phyloP scores from a whole-genome alignment of 2,329 filamentous ascomycete genomes.

The Ophiocordyceps polyrhachis-furcata region DNA sequence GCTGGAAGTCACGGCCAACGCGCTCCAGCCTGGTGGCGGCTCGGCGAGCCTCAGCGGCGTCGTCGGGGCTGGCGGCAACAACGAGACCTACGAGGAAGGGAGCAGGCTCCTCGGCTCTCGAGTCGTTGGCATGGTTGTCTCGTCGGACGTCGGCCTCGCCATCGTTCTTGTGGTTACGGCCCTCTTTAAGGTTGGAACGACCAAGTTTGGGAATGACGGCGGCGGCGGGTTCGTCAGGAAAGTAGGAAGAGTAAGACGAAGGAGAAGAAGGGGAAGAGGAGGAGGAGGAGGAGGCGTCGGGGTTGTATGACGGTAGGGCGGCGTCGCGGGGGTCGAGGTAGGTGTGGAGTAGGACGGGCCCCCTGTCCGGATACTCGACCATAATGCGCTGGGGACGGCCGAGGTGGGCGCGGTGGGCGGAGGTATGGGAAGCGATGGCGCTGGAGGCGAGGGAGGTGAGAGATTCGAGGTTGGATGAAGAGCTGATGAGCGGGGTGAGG shows the following conservation, averaged over 20 bases:
- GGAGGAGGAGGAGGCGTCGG: neutral
- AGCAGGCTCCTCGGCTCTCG: slow-evolving; percentile 14
- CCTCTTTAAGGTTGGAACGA: neutral
- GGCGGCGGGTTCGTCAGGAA: neutral
- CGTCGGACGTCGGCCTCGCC: neutral
- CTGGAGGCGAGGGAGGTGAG: slow-evolving; percentile 32
- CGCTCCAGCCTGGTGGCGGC: slow-evolving; percentile 34
- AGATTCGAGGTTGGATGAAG: slow-evolving; percentile 24
- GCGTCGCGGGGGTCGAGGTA: slow-evolving; percentile 23
- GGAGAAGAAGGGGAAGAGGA: neutral
- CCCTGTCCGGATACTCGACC: slow-evolving; percentile 31
- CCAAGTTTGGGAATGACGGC: too few species aligned
- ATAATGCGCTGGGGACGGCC: slow-evolving; percentile 37
- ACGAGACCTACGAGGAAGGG: slow-evolving; percentile 37
- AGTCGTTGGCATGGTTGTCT: slow-evolving; percentile 1
- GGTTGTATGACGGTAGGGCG: neutral
- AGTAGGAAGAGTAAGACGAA: neutral
- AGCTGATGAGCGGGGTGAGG: slow-evolving; percentile 37
- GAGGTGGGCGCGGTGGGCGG: slow-evolving; percentile 31
- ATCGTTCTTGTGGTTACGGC: neutral
- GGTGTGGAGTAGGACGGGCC: slow-evolving; percentile 24
- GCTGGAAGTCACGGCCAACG: slow-evolving; percentile 35
- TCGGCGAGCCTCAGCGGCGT: slow-evolving; percentile 30
- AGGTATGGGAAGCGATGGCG: slow-evolving; percentile 32
- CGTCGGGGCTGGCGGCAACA: slow-evolving; percentile 27